phyloP scores from a whole-genome alignment of 176 grass and related monocot species.

The Carex parvula region DNA sequence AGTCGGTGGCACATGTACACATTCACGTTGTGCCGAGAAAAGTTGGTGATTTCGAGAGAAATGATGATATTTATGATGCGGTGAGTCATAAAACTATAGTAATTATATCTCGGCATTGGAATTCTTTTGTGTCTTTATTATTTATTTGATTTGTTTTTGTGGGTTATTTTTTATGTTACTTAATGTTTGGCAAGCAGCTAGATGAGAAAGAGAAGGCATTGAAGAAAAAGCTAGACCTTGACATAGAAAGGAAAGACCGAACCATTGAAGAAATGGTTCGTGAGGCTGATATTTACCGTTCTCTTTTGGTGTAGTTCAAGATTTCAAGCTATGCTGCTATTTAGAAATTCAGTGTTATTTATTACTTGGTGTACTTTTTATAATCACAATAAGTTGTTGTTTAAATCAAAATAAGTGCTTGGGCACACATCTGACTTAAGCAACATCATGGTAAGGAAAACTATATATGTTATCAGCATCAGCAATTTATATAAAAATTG shows the following conservation, averaged over 20 bases:
- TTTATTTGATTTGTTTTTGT: conserved; percentile 7
- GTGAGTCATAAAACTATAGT: conserved; percentile 27
- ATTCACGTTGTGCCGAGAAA: conserved; percentile 83
- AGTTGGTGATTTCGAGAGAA: conserved; percentile 73
- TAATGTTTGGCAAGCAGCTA: conserved; percentile 33
- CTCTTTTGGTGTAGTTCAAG: background rate
- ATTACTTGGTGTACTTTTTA: background rate
- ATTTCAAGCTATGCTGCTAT: too few relatives aligned
- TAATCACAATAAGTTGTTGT: background rate
- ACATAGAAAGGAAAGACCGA: conserved; percentile 73
- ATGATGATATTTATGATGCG: conserved; percentile 84
- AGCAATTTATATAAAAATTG: background rate
- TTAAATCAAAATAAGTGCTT: background rate
- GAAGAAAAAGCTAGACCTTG: conserved; percentile 91
- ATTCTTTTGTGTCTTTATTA: background rate
- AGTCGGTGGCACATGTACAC: conserved; percentile 87
- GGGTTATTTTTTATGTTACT: background rate
- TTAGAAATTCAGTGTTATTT: too few relatives aligned
- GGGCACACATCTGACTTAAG: too few relatives aligned
- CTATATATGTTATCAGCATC: background rate
- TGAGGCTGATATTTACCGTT: conserved; percentile 45
- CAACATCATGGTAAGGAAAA: too few relatives aligned
- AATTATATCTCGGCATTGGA: background rate
- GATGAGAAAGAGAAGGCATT: conserved; percentile 65
- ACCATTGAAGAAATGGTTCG: conserved; percentile 62